Percentiles rank a stretch among this genome's conserved stretches.
Evolutionary conservation across 2,329 filamentous ascomycete genomes (phyloP).

Genomic region (Aspergillus chevalieri): DNA sequence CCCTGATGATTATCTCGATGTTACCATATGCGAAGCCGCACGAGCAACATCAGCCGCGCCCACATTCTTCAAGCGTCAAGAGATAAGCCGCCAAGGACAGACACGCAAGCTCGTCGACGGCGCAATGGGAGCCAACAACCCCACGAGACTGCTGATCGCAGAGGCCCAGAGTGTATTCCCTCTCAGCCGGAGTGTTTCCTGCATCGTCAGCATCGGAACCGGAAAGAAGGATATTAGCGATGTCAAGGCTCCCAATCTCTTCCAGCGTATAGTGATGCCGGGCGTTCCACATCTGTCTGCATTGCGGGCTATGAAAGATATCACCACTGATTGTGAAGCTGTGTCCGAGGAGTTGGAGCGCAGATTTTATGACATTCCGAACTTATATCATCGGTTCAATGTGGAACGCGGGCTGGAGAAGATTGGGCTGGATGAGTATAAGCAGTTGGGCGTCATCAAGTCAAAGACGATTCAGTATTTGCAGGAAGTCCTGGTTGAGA

Average conservation of each 20-base stretch:
- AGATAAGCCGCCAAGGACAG: slow-evolving; percentile 5
- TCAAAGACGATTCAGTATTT: not conserved
- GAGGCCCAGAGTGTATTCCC: slow-evolving; percentile 13
- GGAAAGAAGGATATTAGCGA: slow-evolving; percentile 5
- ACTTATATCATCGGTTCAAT: slow-evolving; percentile 33
- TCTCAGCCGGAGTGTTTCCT: slow-evolving; percentile 11
- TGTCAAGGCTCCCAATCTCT: not conserved
- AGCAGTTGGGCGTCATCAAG: slow-evolving; percentile 6
- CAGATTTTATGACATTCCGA: slow-evolving; percentile 4
- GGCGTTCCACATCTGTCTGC: slow-evolving; percentile 7
- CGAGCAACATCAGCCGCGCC: slow-evolving; percentile 49
- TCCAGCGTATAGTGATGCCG: slow-evolving; percentile 1
- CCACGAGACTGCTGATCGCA: slow-evolving; percentile 23
- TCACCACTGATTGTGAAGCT: slow-evolving; percentile 7
- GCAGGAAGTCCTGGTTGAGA: not conserved
- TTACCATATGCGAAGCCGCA: slow-evolving; percentile 47
- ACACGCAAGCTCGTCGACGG: slow-evolving; percentile 26
- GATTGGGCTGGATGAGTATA: slow-evolving; percentile 29
- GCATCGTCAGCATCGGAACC: slow-evolving; percentile 23
- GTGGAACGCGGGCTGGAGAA: slow-evolving; percentile 31
- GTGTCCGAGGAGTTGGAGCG: slow-evolving; percentile 7
- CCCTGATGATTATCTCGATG: not conserved
- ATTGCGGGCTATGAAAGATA: slow-evolving; percentile 11
- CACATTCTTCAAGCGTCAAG: slow-evolving; percentile 13
- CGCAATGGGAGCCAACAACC: slow-evolving; percentile 31